phyloP scores from a whole-genome alignment of 1,284 basidiomycete genomes.

The Vanrija humicola region DNA sequence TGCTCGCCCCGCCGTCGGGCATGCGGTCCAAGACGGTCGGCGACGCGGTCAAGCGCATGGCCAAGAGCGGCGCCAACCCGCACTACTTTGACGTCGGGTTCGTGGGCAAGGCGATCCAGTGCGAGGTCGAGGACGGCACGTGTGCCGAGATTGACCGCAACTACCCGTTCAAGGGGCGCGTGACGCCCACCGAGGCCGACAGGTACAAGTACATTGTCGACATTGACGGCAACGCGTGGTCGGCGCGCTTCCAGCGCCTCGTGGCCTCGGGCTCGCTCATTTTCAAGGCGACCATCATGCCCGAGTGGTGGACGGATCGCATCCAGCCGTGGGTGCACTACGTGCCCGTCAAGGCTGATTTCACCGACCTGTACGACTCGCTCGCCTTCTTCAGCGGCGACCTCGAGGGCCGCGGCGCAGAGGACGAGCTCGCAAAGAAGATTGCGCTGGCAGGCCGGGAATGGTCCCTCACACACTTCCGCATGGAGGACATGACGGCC shows the following conservation, averaged over 20 bases:
- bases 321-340: slow-evolving; percentile 51
- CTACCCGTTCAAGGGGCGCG: slow-evolving; percentile 24
- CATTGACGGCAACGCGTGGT: slow-evolving; percentile 66
- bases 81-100: slow-evolving; percentile 59
- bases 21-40: slow-evolving; percentile 67
- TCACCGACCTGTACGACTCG: slow-evolving; percentile 47
- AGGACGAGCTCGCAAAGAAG: slow-evolving; percentile 43
- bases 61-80: slow-evolving; percentile 72
- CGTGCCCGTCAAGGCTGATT: slow-evolving; percentile 51
- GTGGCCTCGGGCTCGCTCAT: slow-evolving; percentile 38
- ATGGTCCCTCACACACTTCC: slow-evolving; percentile 47
- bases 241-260: slow-evolving; percentile 56
- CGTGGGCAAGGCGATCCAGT: slow-evolving; percentile 39
- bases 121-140: slow-evolving; percentile 36
- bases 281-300: slow-evolving; percentile 44
- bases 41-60: slow-evolving; percentile 41
- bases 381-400: slow-evolving; percentile 42
- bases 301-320: slow-evolving; percentile 50
- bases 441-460: slow-evolving; percentile 45
- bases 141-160: slow-evolving; percentile 33
- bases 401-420: slow-evolving; percentile 25
- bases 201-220: slow-evolving; percentile 41
- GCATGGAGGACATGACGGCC: slow-evolving; percentile 44
- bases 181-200: slow-evolving; percentile 28
- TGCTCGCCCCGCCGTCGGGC: slow-evolving; percentile 4